Percentiles rank a stretch among this genome's conserved stretches.
These are phyloP conservation scores for Glycine soja DNA, from an alignment of 306 rosid species.

Conservation along the genomic window DNA sequence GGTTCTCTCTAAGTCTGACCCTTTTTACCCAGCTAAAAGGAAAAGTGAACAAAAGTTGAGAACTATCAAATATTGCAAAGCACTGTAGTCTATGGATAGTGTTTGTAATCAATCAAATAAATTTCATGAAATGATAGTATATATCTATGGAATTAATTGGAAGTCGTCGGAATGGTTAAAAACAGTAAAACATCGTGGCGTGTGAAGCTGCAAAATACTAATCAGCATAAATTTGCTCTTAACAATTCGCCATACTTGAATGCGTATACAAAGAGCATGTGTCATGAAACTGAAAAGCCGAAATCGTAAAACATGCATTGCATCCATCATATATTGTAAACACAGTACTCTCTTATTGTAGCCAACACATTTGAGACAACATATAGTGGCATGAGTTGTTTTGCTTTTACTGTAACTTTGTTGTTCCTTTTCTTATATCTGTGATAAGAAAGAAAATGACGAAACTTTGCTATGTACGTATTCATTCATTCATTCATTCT, in stretches of 20 bases:
- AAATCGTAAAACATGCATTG: not conserved
- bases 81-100: too few relatives aligned
- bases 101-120: too few relatives aligned
- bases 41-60: not conserved
- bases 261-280: not conserved
- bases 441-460: slow-evolving; percentile 36
- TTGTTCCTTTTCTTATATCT: slow-evolving; percentile 14
- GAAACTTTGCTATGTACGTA: slow-evolving; percentile 1
- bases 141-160: too few relatives aligned
- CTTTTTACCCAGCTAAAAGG: not conserved
- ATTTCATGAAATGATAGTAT: too few relatives aligned
- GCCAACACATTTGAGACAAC: slow-evolving; percentile 35
- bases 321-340: not conserved
- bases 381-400: slow-evolving; percentile 40
- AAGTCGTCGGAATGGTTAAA: too few relatives aligned
- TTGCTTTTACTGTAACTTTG: slow-evolving; percentile 41
- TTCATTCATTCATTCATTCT: slow-evolving; percentile 19
- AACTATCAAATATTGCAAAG: too few relatives aligned
- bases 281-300: not conserved
- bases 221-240: not conserved
- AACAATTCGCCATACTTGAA: not conserved
- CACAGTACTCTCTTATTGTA: not conserved
- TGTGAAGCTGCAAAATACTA: not conserved
- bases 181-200: too few relatives aligned
- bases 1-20: not conserved